phyloP scores from a whole-genome alignment of 331 rosid species.

The Pyracantha coccinea region DNA sequence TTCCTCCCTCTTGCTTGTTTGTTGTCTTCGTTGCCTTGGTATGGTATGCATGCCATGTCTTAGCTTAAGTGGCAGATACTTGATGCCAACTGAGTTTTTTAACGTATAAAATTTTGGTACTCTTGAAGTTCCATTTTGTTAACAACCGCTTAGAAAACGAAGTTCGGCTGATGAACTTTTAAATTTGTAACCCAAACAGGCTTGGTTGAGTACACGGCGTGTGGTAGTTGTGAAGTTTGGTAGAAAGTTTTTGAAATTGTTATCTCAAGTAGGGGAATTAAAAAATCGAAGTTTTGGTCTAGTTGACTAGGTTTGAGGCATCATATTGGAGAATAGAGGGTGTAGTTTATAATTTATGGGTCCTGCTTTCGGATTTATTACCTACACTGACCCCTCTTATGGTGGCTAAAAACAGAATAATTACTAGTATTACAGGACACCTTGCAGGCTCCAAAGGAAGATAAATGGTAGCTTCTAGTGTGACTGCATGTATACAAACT shows the following conservation, averaged over 20 bases:
- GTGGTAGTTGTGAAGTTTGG: neutral
- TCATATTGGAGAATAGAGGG: neutral
- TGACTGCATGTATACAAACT: neutral
- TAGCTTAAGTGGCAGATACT: neutral
- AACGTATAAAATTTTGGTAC: neutral
- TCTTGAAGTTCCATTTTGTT: no score
- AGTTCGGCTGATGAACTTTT: no score
- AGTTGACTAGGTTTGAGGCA: neutral
- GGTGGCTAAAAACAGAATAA: neutral
- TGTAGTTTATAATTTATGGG: no score
- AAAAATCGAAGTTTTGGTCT: neutral
- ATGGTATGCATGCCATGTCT: neutral
- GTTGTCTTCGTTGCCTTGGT: neutral
- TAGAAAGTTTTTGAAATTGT: neutral
- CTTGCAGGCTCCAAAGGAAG: neutral
- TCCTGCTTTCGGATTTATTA: no score
- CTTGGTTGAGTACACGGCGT: neutral
- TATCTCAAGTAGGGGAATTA: neutral
- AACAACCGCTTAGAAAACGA: no score
- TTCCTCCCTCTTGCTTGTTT: neutral
- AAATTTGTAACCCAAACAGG: no score
- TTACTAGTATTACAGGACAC: neutral
- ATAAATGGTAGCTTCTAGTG: neutral
- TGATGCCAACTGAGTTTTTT: neutral
- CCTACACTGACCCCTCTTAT: neutral